Conservation (phyloP, 2,329 filamentous ascomycete species). For the Cladosporium sp. region DNA sequence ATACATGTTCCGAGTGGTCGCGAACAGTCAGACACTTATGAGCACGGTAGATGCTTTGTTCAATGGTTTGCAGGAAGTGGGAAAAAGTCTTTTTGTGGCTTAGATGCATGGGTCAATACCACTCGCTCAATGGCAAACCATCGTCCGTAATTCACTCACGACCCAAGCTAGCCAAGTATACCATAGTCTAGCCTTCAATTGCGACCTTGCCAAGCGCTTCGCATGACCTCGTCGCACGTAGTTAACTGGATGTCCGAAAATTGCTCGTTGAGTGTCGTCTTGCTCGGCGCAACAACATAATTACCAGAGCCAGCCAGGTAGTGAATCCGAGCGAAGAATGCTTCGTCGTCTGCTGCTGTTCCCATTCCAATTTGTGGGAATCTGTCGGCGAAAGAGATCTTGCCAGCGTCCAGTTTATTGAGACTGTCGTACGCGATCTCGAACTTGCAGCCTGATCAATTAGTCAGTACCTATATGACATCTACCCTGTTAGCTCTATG, state of each 20-base stretch:
- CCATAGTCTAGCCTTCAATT: not conserved
- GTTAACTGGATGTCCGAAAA: not conserved
- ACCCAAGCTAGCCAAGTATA: not conserved
- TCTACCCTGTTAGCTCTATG: not conserved
- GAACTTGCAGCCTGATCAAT: not conserved
- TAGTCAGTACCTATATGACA: not conserved
- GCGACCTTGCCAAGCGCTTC: not conserved
- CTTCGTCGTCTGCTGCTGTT: not conserved
- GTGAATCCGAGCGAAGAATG: conserved; percentile 3
- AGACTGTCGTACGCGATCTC: not conserved
- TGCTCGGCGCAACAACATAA: not conserved
- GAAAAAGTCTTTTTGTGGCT: too few relatives aligned
- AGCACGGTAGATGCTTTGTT: too few relatives aligned
- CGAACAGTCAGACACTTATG: too few relatives aligned
- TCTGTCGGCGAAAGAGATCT: conserved; percentile 10
- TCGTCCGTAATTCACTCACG: too few relatives aligned
- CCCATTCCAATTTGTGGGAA: not conserved
- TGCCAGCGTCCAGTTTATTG: not conserved
- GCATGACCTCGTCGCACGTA: not conserved
- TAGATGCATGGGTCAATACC: too few relatives aligned
- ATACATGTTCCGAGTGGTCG: too few relatives aligned
- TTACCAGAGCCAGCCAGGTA: not conserved
- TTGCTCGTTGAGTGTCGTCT: not conserved
- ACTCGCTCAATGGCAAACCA: too few relatives aligned
- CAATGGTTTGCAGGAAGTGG: too few relatives aligned